Conservation (phyloP, 805 yeast species). For the Pichia californica region DNA sequence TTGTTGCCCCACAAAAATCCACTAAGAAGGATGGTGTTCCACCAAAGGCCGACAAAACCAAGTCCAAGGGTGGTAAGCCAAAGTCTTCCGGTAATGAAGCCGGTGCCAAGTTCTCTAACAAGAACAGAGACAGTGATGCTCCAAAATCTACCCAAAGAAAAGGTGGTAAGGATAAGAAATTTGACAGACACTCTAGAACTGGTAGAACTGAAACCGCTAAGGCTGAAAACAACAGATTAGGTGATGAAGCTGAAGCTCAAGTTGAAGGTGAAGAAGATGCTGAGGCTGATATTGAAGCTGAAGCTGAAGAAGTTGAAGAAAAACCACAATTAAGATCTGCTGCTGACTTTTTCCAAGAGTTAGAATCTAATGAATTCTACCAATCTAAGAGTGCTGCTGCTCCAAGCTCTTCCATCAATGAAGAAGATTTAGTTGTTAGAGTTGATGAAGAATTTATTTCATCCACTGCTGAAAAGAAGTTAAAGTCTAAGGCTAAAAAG, state of each 20-base stretch:
- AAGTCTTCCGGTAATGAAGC: constrained; percentile 85
- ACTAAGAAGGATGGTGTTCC: constrained; percentile 82
- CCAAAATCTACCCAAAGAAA: constrained; percentile 42
- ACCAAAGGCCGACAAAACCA: constrained; percentile 72
- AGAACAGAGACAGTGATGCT: constrained; percentile 59
- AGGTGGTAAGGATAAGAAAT: constrained; percentile 45
- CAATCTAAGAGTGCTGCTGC: constrained; percentile 20
- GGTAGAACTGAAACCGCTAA: constrained; percentile 81
- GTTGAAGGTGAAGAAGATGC: constrained; percentile 51
- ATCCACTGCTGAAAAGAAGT: constrained; percentile 59
- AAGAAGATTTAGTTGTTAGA: constrained; percentile 59
- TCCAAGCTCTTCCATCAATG: constrained; percentile 38
- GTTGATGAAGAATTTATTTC: constrained; percentile 53
- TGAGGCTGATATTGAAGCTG: constrained; percentile 38
- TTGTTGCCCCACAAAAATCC: constrained; percentile 75
- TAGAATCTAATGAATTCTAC: constrained; percentile 38
- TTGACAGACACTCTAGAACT: constrained; percentile 83
- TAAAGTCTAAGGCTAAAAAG: constrained; percentile 70
- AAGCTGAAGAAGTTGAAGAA: constrained; percentile 34
- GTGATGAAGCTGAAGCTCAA: constrained; percentile 57
- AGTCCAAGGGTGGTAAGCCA: constrained; percentile 63
- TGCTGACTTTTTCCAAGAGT: constrained; percentile 79
- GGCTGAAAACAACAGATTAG: constrained; percentile 84
- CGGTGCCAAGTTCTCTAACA: constrained; percentile 65
- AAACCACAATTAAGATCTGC: constrained; percentile 61